Evolutionary conservation across 2,329 filamentous ascomycete genomes (phyloP).

Genomic region (Pseudogymnoascus sp.): DNA sequence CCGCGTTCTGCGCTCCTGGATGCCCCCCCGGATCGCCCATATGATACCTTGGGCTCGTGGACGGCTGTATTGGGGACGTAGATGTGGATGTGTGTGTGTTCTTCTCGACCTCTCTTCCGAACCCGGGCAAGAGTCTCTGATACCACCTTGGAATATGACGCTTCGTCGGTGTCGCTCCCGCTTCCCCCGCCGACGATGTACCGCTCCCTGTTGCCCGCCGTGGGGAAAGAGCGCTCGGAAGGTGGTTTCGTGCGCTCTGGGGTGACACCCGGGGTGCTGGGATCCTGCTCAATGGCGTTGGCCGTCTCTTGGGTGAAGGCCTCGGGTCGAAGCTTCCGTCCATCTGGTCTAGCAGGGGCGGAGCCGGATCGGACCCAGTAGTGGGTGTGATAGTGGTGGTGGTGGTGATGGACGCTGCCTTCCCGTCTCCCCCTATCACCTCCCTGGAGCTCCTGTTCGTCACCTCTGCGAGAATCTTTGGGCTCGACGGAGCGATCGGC

Average conservation of each 20-base stretch:
- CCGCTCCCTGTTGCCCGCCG: constrained; percentile 17
- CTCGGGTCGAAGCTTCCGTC: constrained; percentile 9
- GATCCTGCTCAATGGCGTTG: constrained; percentile 8
- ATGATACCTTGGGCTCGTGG: not conserved
- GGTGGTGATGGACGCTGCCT: constrained; percentile 30
- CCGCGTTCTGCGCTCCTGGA: constrained; percentile 19
- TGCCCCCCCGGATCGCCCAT: constrained; percentile 15
- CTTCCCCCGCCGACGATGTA: constrained; percentile 19
- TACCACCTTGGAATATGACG: constrained; percentile 17
- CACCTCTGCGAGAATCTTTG: not conserved
- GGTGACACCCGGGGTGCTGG: constrained; percentile 8
- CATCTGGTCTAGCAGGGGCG: constrained; percentile 14
- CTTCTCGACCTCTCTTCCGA: constrained; percentile 15
- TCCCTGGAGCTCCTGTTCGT: not conserved
- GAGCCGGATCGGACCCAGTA: constrained; percentile 39
- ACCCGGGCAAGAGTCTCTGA: constrained; percentile 16
- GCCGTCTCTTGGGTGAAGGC: constrained; percentile 10
- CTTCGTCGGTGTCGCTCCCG: constrained; percentile 10
- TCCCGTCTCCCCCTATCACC: not conserved
- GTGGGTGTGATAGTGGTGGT: constrained; percentile 54
- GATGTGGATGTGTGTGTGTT: constrained; percentile 28
- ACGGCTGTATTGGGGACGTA: constrained; percentile 19
- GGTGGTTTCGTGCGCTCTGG: constrained; percentile 11
- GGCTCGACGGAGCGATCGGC: not conserved
- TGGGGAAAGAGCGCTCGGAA: constrained; percentile 15